Evolutionary conservation across 306 rosid species (phyloP), one percentile per base, ranked within the genome.

Genomic region (Malus fusca): DNA sequence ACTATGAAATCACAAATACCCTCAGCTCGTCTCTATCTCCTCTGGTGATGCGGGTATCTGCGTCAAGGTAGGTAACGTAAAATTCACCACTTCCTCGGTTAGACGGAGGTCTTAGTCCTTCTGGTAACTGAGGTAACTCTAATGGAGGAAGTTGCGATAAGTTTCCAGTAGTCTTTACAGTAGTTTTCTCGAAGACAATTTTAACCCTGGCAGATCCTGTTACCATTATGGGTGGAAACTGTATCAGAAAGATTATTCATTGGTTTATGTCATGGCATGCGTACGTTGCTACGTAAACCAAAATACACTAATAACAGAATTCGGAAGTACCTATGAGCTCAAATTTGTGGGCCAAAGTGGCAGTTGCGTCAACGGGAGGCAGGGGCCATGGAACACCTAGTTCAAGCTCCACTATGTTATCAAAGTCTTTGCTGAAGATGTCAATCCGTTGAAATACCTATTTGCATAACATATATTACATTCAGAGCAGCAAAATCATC

Each of bases 391-490:
- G 98, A 77, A 85, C 80, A 69, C 97, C 98, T 76, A 95, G 75
- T 80, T 90, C 88, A 76, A 92, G 90, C 59, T 92, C 98, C 64
- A 81, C 97, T 62, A 95, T 90, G 75, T 95, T 95, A 68, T 95
- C 97, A 79, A 95, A 95, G 81, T 95, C 97, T 63, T 88, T 90
- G 86, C 93, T 90, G 2, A 92, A 25, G 77, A 89, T 71, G 74
- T 95, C 98, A 66, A 92, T 92, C 69, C 98, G 90, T 82, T 95
- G 98, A 82, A 88, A 90, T 74, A 95, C 98, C 98, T 95, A 83
- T 63, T 71, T 43, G 21, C n/a, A 75, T 66, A 67, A 65, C 51
- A 74, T 13, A 68, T 6, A 48, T 46, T 15, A 67, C 18, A 67
- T 73, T 60, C 64, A 67, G 61, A 48, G 8, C 55, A 58, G 56